Evolutionary conservation across 805 yeast genomes (phyloP), one percentile per base, ranked within the genome.

Genomic region (Komagataella pseudopastoris): DNA sequence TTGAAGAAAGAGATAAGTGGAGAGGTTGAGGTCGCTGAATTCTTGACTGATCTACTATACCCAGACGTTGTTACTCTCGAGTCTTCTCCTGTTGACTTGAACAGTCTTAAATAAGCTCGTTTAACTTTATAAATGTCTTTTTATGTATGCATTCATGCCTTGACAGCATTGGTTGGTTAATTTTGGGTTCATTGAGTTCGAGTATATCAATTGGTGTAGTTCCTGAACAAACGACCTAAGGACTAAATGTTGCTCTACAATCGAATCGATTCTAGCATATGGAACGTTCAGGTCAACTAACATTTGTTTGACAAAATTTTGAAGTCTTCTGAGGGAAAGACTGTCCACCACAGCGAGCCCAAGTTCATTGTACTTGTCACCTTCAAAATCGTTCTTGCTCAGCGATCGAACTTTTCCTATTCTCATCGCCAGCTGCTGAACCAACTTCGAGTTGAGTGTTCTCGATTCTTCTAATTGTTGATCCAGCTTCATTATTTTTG

Each of bases 1-100:
- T 80, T 85, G 63, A 77, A 76, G 64, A 86, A 84, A 45, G 91
- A 85, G 65, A 80, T 85, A 52, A 74, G 78, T 55, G 90, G 84
- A 56, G 80, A 78, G 60, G 61, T 59, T 51, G 79, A 79, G 61
- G 81, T 83, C 66, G 81, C 85, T 53, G 90, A 85, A 62, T 85
- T 85, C 67, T 77, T 85, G 60, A 85, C 95, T 48, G 81, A 83
- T 43, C 72, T 85, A 66, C 73, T 85, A 62, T 85, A 85, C 64
- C 89, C 85, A 58, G 86, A 85, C 52, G 76, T 82, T 53, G 76
- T 82, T 49, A 79, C 85, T 2, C 53, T 69, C 47, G 70, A 64
- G 20, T 50, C 56, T 10, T 30, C 39, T 20, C 65, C 64, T 52
- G 56, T 66, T 51, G 69, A 65, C 48, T 59, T 68, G 51, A 47